Conservation (phyloP, 108 stramenopile species). For the Nannochloropsis gaditana region DNA sequence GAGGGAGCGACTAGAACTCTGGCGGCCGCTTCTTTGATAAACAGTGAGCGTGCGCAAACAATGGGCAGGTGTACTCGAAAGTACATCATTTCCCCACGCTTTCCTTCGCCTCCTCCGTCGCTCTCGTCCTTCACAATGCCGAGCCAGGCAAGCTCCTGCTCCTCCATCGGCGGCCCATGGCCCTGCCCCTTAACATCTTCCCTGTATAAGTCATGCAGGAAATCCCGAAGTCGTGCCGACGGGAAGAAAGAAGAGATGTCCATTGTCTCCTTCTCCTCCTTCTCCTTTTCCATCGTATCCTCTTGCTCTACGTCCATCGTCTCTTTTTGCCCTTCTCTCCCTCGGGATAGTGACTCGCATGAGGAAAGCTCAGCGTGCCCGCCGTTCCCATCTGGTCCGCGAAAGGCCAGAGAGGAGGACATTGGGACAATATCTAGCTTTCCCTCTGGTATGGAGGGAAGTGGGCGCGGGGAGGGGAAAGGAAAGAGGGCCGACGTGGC, state of each 20-base stretch:
- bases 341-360: not conserved
- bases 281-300: not conserved
- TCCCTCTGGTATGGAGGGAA: constrained; percentile 15
- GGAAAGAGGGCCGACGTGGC: not conserved
- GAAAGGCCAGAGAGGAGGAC: not conserved
- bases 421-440: not conserved
- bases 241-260: not conserved
- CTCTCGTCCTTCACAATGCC: not conserved
- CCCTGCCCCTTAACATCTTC: not conserved
- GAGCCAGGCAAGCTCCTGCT: not conserved
- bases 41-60: not conserved
- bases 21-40: not conserved
- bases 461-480: not conserved
- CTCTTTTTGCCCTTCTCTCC: not conserved
- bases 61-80: not conserved
- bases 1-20: not conserved
- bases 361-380: not conserved
- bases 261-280: not conserved
- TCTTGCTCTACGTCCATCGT: not conserved
- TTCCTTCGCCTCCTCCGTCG: not conserved
- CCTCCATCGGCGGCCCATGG: not conserved
- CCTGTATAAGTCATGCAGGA: not conserved
- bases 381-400: not conserved
- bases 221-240: not conserved
- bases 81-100: not conserved